These are phyloP conservation scores for Phytopythium oedochilum DNA, from an alignment of 352 stramenopile species.

Conservation along the genomic window DNA sequence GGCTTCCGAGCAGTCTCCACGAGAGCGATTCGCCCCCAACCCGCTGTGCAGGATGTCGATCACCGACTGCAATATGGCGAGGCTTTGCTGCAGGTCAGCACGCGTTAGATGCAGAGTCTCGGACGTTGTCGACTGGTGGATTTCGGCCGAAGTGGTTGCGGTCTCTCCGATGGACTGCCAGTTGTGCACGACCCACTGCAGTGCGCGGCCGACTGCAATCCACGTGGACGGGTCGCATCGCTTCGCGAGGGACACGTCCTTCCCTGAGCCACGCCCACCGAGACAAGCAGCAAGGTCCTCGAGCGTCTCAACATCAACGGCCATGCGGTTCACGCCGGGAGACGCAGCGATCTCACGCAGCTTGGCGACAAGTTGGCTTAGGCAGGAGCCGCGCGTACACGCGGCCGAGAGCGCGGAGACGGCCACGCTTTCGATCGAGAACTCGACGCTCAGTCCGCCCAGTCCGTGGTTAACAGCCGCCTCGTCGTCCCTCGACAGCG, in stretches of 20 bases:
- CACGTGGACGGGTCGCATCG: background rate
- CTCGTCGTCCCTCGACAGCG: background rate
- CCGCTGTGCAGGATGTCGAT: background rate
- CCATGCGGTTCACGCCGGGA: background rate
- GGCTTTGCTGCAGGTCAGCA: background rate
- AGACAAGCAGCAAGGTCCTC: background rate
- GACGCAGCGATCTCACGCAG: background rate
- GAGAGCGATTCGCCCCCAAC: background rate
- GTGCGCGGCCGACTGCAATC: background rate
- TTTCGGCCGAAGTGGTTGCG: background rate
- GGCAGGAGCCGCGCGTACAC: background rate
- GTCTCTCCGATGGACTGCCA: background rate
- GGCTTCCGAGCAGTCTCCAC: background rate
- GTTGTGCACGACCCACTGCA: background rate
- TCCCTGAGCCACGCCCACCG: background rate
- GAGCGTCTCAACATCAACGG: background rate
- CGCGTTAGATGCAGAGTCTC: background rate
- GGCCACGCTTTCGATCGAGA: background rate
- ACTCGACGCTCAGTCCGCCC: background rate
- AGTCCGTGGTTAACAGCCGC: background rate
- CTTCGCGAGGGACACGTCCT: background rate
- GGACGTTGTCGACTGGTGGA: background rate
- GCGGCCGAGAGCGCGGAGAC: background rate
- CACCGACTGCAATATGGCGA: background rate
- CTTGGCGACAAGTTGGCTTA: background rate